Evolutionary conservation across 2,329 filamentous ascomycete species (phyloP), one percentile per base, ranked within the genome.

Genomic region (Xylariaceae sp.): DNA sequence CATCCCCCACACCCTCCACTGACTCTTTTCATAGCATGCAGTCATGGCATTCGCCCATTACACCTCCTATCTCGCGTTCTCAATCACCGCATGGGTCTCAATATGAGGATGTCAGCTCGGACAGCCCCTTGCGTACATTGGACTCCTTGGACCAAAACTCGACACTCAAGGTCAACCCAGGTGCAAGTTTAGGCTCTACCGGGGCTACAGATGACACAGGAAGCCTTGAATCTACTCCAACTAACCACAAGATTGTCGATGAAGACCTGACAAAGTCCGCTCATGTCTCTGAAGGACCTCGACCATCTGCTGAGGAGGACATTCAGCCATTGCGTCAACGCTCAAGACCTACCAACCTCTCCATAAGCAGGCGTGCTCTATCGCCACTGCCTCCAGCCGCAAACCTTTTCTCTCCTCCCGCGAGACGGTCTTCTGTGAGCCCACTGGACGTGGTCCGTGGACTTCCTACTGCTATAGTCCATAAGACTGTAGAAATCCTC

Each of bases 401-500:
- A 6, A 85, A 83, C 48, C 67, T 90, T 8, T 81, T 85, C 57
- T 74, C 76, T 5, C 76, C 80, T 4, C 63, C 68, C 50, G 58
- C 49, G 47, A 58, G 52, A 33, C 57, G 66, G 32, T 60, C 67
- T 38, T 64, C 69, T 46, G 60, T 68, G 27, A 64, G 56, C 33
- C 71, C 65, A 5, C 56, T 77, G 5, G 66, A 69, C 27, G 67
- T 71, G 0, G 68, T 76, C 25, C 72, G 74, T 42, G 70, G 75
- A 35, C 69, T 85, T 22, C 78, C 81, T 1, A 70, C 79, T 40
- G 77, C 82, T 3, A 77, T 95, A 22, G 76, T 95, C 21, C 79
- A 84, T 45, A 91, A 88, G 66, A 90, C 89, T 0, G 83, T 80
- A 52, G 82, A 87, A 41, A 76, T 93, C 22, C 75, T 95, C 4